phyloP scores from a whole-genome alignment of 768 basidiomycete species.

The Russula sp. region DNA sequence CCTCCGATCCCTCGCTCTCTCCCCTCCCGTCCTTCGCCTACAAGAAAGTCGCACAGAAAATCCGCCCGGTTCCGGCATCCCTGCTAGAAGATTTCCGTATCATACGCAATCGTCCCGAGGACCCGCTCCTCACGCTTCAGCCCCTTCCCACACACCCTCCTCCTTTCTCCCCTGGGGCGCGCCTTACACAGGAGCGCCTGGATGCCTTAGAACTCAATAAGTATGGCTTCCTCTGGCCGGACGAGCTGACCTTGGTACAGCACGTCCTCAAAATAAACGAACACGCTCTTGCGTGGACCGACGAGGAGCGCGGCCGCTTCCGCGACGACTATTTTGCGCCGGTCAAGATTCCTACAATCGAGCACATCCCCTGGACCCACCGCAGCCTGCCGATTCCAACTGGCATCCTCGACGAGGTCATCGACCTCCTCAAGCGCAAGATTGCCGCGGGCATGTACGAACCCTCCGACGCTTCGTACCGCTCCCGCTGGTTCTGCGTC shows the following conservation, averaged over 20 bases:
- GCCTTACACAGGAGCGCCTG: neutral
- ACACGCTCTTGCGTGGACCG: neutral
- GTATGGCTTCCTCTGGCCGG: neutral
- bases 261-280: neutral
- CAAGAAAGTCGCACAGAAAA: too few species aligned
- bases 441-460: constrained; percentile 28
- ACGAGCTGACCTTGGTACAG: neutral
- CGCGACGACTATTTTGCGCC: neutral
- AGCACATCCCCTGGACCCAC: neutral
- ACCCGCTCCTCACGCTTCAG: too few species aligned
- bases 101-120: too few species aligned
- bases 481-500: constrained; percentile 36
- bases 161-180: too few species aligned
- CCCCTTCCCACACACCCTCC: too few species aligned
- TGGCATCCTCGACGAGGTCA: neutral
- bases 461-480: constrained; percentile 33
- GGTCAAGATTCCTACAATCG: neutral
- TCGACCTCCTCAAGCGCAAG: neutral
- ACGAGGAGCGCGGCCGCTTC: neutral
- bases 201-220: neutral
- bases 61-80: too few species aligned
- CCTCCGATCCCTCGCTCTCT: too few species aligned
- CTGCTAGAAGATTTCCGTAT: too few species aligned
- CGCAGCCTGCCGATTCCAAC: neutral
- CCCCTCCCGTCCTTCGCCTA: too few species aligned